A percentile compares a stretch with the other conserved stretches of the same genome.
phyloP scores from a whole-genome alignment of 495 filamentous ascomycete genomes.

The Barbatosphaeria neglecta region DNA sequence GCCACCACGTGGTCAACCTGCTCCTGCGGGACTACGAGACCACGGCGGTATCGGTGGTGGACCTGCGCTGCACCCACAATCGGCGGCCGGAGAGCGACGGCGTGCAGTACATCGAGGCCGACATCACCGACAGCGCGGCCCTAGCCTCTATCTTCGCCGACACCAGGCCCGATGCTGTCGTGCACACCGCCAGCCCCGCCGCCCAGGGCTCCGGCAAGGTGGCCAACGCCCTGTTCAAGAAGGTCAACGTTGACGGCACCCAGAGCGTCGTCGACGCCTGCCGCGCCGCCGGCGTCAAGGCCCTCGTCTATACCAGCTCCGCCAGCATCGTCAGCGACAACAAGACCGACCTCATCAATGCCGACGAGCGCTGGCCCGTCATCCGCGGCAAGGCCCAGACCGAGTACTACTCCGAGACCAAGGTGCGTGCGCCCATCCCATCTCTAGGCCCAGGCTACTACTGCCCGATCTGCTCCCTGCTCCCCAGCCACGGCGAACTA shows the following conservation, averaged over 20 bases:
- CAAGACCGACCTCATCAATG: slow-evolving; percentile 70
- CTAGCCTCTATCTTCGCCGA: slow-evolving; percentile 55
- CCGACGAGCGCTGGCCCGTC: slow-evolving; percentile 77
- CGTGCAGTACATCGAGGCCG: slow-evolving; percentile 70
- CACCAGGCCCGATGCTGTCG: slow-evolving; percentile 74
- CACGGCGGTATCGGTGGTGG: slow-evolving; percentile 67
- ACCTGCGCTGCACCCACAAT: slow-evolving; percentile 68
- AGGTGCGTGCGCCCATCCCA: slow-evolving; percentile 34
- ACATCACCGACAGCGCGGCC: slow-evolving; percentile 65
- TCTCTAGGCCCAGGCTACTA: neutral
- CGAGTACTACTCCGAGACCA: slow-evolving; percentile 88
- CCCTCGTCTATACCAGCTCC: slow-evolving; percentile 88
- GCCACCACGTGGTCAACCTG: slow-evolving; percentile 53
- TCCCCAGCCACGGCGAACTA: too few relatives aligned
- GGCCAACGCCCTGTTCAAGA: slow-evolving; percentile 52
- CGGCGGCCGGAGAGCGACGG: slow-evolving; percentile 52
- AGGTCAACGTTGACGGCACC: slow-evolving; percentile 91
- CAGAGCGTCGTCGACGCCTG: slow-evolving; percentile 65
- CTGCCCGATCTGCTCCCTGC: neutral
- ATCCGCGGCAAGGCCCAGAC: slow-evolving; percentile 57
- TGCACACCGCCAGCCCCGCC: slow-evolving; percentile 83
- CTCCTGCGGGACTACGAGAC: slow-evolving; percentile 42
- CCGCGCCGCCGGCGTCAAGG: slow-evolving; percentile 67
- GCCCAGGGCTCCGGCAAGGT: slow-evolving; percentile 33
- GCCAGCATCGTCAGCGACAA: slow-evolving; percentile 81